Evolutionary conservation across 2,329 filamentous ascomycete genomes (phyloP).

Genomic region (Penicillium sp.): DNA sequence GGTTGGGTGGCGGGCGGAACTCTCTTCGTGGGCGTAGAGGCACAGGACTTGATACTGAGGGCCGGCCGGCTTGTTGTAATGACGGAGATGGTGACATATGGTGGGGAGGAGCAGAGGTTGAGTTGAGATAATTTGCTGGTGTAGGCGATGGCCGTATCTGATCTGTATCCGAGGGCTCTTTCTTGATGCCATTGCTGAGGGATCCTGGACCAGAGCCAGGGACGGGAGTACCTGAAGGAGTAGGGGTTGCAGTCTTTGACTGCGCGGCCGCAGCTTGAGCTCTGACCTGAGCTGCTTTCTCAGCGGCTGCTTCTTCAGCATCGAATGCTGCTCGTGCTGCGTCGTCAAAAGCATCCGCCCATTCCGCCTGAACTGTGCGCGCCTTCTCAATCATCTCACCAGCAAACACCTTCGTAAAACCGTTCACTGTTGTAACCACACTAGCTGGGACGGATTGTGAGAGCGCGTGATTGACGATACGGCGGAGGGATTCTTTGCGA

Average conservation of each 20-base stretch:
- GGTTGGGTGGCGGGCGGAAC: conserved; percentile 51
- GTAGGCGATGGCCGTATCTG: conserved; percentile 23
- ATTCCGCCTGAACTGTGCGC: conserved; percentile 64
- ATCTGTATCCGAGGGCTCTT: conserved; percentile 32
- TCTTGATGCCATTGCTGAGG: conserved; percentile 33
- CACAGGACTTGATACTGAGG: conserved; percentile 20
- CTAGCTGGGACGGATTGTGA: conserved; percentile 69
- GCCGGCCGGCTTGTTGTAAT: background rate
- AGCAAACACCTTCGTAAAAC: conserved; percentile 70
- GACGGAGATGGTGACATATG: conserved; percentile 23
- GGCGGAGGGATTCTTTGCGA: conserved; percentile 57
- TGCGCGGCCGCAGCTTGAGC: conserved; percentile 30
- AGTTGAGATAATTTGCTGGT: conserved; percentile 19
- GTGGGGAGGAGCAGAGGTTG: conserved; percentile 14
- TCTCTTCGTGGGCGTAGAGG: conserved; percentile 35
- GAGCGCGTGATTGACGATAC: conserved; percentile 70
- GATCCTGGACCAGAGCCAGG: conserved; percentile 9
- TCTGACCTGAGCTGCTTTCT: conserved; percentile 44
- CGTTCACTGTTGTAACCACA: conserved; percentile 68
- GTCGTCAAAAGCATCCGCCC: conserved; percentile 58
- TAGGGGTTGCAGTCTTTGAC: conserved; percentile 26
- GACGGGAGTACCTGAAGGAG: conserved; percentile 22
- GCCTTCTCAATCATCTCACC: conserved; percentile 70
- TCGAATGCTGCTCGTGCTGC: conserved; percentile 61
- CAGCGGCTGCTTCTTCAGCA: conserved; percentile 62